These are phyloP conservation scores for Myrica gale DNA, from an alignment of 306 rosid species.

Conservation along the genomic window DNA sequence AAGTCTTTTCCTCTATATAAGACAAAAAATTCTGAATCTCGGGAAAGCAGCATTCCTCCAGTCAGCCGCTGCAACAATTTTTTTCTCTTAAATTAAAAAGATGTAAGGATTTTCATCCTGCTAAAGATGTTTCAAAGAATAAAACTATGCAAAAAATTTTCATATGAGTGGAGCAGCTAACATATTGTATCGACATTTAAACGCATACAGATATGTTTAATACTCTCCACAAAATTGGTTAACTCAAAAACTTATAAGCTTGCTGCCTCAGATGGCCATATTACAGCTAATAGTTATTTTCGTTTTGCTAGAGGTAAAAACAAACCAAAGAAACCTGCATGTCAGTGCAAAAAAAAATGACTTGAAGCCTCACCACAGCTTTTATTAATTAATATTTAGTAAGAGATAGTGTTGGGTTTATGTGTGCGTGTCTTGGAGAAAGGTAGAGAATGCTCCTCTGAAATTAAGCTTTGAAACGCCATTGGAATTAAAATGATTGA, in stretches of 20 bases:
- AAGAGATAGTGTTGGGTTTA: not conserved
- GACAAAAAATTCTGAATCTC: conserved; percentile 71
- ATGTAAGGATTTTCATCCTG: not conserved
- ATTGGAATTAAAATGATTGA: not conserved
- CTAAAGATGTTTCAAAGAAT: not conserved
- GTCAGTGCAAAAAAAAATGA: not conserved
- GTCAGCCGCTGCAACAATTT: conserved; percentile 62
- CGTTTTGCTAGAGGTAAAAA: not conserved
- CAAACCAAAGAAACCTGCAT: not conserved
- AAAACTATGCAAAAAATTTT: not conserved
- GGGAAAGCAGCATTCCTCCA: conserved; percentile 83
- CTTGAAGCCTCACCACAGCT: not conserved
- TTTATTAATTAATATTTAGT: too few relatives aligned
- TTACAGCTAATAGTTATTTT: not conserved
- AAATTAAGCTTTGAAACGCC: not conserved
- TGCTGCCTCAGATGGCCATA: not conserved
- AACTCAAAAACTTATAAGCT: not conserved
- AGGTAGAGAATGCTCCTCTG: conserved; percentile 2
- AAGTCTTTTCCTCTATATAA: conserved; percentile 91
- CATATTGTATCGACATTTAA: not conserved
- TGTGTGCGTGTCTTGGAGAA: not conserved
- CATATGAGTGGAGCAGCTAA: not conserved
- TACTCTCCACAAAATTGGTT: not conserved
- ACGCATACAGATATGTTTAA: not conserved
- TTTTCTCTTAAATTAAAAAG: not conserved